Base-by-base conservation (phyloP, 148 eudicot genomes). In the Persicaria tinctoria region DNA sequence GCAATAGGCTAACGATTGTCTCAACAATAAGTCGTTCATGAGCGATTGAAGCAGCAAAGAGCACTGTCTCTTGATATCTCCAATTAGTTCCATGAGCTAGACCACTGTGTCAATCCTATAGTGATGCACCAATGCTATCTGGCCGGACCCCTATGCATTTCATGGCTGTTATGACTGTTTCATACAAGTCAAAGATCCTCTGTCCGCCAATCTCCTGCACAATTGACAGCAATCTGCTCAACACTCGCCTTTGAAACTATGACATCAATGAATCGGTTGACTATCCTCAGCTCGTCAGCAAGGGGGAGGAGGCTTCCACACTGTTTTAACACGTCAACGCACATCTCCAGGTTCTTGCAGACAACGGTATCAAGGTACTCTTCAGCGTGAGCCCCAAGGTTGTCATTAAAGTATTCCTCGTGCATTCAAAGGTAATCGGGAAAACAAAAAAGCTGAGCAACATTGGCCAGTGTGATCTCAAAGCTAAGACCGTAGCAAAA, bases 171-270 rank as follows among this genome's bases (percentile, higher is more conserved):
- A 95, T 85, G 32, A 95, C 97, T 80, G 86, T 77, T 79, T 92
- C 83, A 56, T 92, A 95, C 72, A 92, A 70, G 38, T 92, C 96
- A 46, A 85, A 95, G 84, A 82, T 95, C 92, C 75, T 95, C 90
- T 3, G 87, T 85, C 98, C 98, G 92, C 98, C 98, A 95, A 83
- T 95, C 98, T 5, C 88, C 86, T 46, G 89, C 97, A 71, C 85
- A 85, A 63, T 89, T 91, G 20, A 84, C 79, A 73, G 98, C 97
- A 20, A 95, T 95, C 59, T 95, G 98, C 84, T 95, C 98, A 0
- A 85, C 86, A 54, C 96, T 90, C 20, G 98, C 87, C 78, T 90
- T 95, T 48, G 98, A 95, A 55, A 97, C 97, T 79, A 95, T 90
- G 3, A 94, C 79, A 73, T 95, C 98, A 8, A 92, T 83, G 77